A percentile compares a stretch with the other conserved stretches of the same genome.
Conservation (phyloP, 2,329 filamentous ascomycete species). For the Pseudonectria foliicola region DNA sequence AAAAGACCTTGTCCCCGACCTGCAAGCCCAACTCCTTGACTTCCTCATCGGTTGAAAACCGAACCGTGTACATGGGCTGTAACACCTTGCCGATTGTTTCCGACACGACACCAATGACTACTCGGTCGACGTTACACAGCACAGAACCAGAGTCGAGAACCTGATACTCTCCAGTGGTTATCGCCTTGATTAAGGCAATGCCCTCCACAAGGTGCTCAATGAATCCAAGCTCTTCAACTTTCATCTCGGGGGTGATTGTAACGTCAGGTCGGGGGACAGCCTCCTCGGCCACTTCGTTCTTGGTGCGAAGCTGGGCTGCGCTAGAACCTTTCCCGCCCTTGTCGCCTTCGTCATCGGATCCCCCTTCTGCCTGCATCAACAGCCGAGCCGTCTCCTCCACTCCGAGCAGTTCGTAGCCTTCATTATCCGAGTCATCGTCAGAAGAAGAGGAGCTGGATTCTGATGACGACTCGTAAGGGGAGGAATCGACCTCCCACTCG, state of each 20-base stretch:
- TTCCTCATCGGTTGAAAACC: constrained; percentile 63
- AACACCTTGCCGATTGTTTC: constrained; percentile 83
- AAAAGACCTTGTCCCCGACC: constrained; percentile 68
- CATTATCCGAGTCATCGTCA: constrained; percentile 51
- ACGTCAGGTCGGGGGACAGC: constrained; percentile 68
- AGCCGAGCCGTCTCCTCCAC: constrained; percentile 78
- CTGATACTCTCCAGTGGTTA: constrained; percentile 70
- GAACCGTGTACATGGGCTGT: constrained; percentile 77
- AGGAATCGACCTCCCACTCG: constrained; percentile 82
- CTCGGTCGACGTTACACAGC: constrained; percentile 68
- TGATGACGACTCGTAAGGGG: constrained; percentile 63
- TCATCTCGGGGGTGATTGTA: constrained; percentile 67
- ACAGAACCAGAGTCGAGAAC: constrained; percentile 81
- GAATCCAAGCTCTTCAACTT: constrained; percentile 66
- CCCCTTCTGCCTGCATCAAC: constrained; percentile 75
- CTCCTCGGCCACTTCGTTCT: constrained; percentile 68
- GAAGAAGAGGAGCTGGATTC: constrained; percentile 52
- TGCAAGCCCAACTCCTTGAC: constrained; percentile 60
- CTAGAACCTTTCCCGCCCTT: constrained; percentile 33
- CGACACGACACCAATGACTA: constrained; percentile 71
- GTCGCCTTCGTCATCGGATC: constrained; percentile 69
- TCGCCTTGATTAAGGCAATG: constrained; percentile 70
- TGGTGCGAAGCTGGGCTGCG: constrained; percentile 57
- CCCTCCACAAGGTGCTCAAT: constrained; percentile 75
- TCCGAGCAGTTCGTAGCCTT: constrained; percentile 65